Conservation (phyloP, 495 filamentous ascomycete genomes). For the Aspergillus wentii region DNA sequence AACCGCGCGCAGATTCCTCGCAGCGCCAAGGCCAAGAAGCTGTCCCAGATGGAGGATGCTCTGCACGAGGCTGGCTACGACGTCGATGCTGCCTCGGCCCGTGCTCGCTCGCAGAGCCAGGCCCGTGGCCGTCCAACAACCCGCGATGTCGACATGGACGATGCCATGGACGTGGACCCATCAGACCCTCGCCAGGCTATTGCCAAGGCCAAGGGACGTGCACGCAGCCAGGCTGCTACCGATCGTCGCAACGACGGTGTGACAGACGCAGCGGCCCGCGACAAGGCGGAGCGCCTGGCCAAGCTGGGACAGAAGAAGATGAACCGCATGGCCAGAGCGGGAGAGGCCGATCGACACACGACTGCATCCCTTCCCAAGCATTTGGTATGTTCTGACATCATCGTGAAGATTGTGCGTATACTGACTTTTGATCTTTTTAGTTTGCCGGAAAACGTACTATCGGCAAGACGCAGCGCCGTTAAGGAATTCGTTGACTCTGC, state of each 20-base stretch:
- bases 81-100: conserved; percentile 62
- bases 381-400: conserved; percentile 76
- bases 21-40: conserved; percentile 62
- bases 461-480: conserved; percentile 56
- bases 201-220: conserved; percentile 70
- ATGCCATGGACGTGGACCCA: conserved; percentile 82
- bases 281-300: conserved; percentile 74
- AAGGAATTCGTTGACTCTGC: conserved; percentile 13
- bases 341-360: conserved; percentile 93
- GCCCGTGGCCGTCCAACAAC: conserved; percentile 55
- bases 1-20: conserved; percentile 90
- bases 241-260: conserved; percentile 82
- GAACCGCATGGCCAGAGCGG: conserved; percentile 94
- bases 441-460: conserved; percentile 55
- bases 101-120: conserved; percentile 62
- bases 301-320: conserved; percentile 96
- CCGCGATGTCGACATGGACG: conserved; percentile 54
- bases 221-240: conserved; percentile 66
- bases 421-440: conserved; percentile 34
- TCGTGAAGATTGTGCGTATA: conserved; percentile 1
- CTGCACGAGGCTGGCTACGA: conserved; percentile 84
- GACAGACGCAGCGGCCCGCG: conserved; percentile 44
- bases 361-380: conserved; percentile 81
- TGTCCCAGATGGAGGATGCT: conserved; percentile 78
- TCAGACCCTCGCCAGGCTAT: conserved; percentile 52